phyloP scores from a whole-genome alignment of 768 basidiomycete species.

The Floccularia luteovirens region DNA sequence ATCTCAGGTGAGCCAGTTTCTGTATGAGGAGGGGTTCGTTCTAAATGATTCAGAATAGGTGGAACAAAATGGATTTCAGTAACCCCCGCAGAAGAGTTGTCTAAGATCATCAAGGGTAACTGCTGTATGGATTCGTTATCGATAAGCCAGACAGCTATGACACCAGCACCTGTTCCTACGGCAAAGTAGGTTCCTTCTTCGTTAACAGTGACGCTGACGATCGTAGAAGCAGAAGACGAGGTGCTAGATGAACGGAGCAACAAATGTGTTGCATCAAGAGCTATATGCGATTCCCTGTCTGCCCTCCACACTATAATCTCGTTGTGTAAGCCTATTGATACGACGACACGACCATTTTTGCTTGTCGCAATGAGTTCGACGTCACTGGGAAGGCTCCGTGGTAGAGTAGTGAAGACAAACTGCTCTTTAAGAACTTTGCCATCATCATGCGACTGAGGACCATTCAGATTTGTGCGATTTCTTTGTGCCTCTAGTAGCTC shows the following conservation, averaged over 20 bases:
- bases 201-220: conserved; percentile 61
- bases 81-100: conserved; percentile 38
- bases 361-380: conserved; percentile 75
- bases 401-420: conserved; percentile 60
- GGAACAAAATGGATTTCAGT: conserved; percentile 44
- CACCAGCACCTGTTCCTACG: conserved; percentile 63
- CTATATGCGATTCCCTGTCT: conserved; percentile 28
- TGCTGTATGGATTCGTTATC: conserved; percentile 25
- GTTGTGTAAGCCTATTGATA: conserved; percentile 73
- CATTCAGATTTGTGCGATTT: conserved; percentile 42
- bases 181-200: conserved; percentile 55
- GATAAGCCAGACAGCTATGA: conserved; percentile 58
- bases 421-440: conserved; percentile 23
- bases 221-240: conserved; percentile 35
- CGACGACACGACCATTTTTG: conserved; percentile 53
- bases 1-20: conserved; percentile 23
- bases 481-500: conserved; percentile 87
- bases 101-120: conserved; percentile 32
- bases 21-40: conserved; percentile 15
- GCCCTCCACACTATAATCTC: conserved; percentile 67
- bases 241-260: conserved; percentile 43
- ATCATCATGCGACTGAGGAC: conserved; percentile 17
- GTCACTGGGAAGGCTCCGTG: conserved; percentile 77
- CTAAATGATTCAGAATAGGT: conserved; percentile 7
- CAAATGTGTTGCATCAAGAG: conserved; percentile 45